A percentile compares a stretch with the other conserved stretches of the same genome.
Evolutionary conservation across 2,329 filamentous ascomycete genomes (phyloP).

Genomic region (Fusarium metavorans): DNA sequence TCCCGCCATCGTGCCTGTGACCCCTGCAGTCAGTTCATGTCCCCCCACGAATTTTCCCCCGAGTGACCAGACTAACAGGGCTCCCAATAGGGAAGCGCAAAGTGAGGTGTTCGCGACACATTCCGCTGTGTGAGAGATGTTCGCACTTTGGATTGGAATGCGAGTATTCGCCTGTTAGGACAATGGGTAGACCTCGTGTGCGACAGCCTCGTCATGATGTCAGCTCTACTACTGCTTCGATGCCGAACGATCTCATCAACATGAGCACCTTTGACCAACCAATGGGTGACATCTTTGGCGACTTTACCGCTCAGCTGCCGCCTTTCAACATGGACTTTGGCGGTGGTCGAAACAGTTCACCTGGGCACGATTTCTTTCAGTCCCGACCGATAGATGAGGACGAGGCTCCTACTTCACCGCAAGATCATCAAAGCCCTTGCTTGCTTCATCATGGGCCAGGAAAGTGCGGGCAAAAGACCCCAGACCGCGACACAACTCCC

Average conservation of each 20-base stretch:
- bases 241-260: not conserved
- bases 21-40: conserved; percentile 21
- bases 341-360: not conserved
- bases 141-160: conserved; percentile 30
- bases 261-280: not conserved
- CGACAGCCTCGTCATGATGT: not conserved
- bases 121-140: conserved; percentile 29
- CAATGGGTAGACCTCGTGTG: conserved; percentile 11
- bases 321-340: conserved; percentile 1
- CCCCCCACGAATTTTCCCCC: not conserved
- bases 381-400: not conserved
- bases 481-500: not conserved
- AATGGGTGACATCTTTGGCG: not conserved
- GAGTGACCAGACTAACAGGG: not conserved
- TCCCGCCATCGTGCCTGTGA: conserved; percentile 32
- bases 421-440: not conserved
- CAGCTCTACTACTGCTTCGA: not conserved
- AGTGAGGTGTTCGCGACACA: conserved; percentile 27
- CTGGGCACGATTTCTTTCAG: not conserved
- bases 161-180: conserved; percentile 29
- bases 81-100: conserved; percentile 27
- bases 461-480: not conserved
- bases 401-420: not conserved
- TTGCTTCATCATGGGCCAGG: not conserved
- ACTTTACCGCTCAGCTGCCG: not conserved